A percentile compares a stretch with the other conserved stretches of the same genome.
phyloP scores from a whole-genome alignment of 495 filamentous ascomycete genomes.

The Aspergillus nidulans region DNA sequence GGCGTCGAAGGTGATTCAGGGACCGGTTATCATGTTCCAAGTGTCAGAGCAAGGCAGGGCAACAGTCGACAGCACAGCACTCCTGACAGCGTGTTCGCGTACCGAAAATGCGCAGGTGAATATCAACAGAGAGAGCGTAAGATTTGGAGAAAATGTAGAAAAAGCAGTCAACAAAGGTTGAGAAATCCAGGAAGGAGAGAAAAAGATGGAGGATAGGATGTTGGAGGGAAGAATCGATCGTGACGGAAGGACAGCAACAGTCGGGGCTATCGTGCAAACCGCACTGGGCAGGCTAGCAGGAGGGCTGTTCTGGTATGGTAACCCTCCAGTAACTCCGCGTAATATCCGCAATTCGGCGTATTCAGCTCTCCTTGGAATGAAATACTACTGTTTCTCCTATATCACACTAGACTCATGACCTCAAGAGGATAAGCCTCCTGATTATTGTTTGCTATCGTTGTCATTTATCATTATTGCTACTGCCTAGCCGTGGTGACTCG shows the following conservation, averaged over 20 bases:
- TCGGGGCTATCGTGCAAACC: background rate
- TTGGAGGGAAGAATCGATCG: slow-evolving; percentile 5
- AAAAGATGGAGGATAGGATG: slow-evolving; percentile 9
- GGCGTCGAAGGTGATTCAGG: slow-evolving; percentile 24
- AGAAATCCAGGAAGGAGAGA: slow-evolving; percentile 1
- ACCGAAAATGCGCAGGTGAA: background rate
- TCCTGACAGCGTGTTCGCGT: slow-evolving; percentile 12
- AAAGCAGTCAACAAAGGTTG: background rate
- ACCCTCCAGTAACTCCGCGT: background rate
- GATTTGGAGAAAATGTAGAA: slow-evolving; percentile 9
- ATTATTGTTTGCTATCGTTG: background rate
- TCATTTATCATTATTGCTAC: slow-evolving; percentile 5
- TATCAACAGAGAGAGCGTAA: slow-evolving; percentile 7
- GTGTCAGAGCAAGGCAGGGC: slow-evolving; percentile 1
- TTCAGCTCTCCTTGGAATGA: background rate
- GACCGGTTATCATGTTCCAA: slow-evolving; percentile 25
- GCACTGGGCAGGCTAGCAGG: background rate
- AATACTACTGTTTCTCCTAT: background rate
- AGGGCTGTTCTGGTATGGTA: background rate
- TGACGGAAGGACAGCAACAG: background rate
- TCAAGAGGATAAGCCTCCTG: background rate
- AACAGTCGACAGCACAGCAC: slow-evolving; percentile 9
- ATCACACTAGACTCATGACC: background rate
- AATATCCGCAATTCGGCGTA: background rate
- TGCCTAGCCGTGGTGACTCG: background rate